Base-by-base conservation (phyloP, 257 asterid genomes). In the Capsicum rhomboideum region DNA sequence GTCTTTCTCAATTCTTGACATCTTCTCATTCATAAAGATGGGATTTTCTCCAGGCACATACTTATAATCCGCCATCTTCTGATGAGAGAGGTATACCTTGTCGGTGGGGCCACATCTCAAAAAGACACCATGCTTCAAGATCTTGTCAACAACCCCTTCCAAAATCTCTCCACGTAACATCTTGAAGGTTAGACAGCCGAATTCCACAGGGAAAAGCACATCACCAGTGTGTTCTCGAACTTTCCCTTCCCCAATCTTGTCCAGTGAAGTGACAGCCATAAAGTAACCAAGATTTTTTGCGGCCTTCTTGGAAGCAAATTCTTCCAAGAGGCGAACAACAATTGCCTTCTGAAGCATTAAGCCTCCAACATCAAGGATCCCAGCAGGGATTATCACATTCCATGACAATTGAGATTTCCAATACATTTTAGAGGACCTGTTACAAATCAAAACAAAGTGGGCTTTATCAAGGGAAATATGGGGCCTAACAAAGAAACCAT, bases 141-240 rank as follows among this genome's bases (percentile, higher is more conserved):
- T 88, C 82, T 80, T 92, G 93, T 92, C 92, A 37, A 87, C 97
- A 7, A 86, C 83, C 7, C 98, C 98, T 82, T 91, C 92, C 90
- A 94, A 64, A 58, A 92, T 82, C 88, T 96, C 98, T 28, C 99
- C 99, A 2, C 87, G 85, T 40, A 90, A 84, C 84, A 96, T 89
- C 93, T 92, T 96, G 93, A 96, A 96, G 4, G 97, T 87, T 66
- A 96, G 55, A 92, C 97, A 93, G 88, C 89, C 91, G 85, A 96
- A 96, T 52, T 88, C 89, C 13, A 94, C 94, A 0, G 96, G 98
- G 86, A 94, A 96, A 42, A 91, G 83, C 52, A 93, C 84, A 61
- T 92, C 95, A 6, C 97, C 98, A 0, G 91, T 42, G 46, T 89
- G 84, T 40, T 82, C 88, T 66, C 93, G 84, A 20, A 93, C 86